Conservation (phyloP, 345 rosid genomes). For the Kandelia obovata region DNA sequence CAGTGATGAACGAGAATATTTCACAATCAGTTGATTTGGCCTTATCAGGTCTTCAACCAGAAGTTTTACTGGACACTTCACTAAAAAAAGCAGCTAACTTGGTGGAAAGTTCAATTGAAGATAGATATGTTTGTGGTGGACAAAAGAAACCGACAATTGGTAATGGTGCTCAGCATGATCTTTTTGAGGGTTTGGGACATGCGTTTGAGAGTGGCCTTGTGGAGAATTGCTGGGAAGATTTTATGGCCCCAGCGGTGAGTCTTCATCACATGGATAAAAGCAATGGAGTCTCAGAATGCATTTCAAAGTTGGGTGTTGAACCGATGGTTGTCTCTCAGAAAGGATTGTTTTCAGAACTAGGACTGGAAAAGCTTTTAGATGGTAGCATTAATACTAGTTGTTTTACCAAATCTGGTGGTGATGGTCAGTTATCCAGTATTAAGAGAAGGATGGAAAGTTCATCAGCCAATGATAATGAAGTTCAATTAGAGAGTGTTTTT, state of each 20-base stretch:
- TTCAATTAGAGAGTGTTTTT: slow-evolving; percentile 22
- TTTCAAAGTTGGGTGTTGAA: slow-evolving; percentile 29
- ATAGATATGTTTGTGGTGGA: slow-evolving; percentile 6
- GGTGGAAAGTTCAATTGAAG: slow-evolving; percentile 13
- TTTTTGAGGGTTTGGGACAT: slow-evolving; percentile 43
- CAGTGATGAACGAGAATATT: slow-evolving; percentile 18
- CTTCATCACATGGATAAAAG: slow-evolving; percentile 10
- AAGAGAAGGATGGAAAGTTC: slow-evolving; percentile 54
- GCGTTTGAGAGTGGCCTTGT: slow-evolving; percentile 19
- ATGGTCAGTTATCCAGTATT: slow-evolving; percentile 35
- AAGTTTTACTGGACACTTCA: slow-evolving; percentile 22
- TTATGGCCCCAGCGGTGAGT: slow-evolving; percentile 20
- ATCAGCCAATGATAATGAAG: slow-evolving; percentile 25
- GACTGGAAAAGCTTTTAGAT: slow-evolving; percentile 54
- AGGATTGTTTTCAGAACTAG: slow-evolving; percentile 78
- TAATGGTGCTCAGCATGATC: slow-evolving; percentile 41
- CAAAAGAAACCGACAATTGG: slow-evolving; percentile 23
- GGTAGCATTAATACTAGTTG: slow-evolving; percentile 35
- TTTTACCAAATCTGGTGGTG: slow-evolving; percentile 29
- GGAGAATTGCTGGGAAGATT: slow-evolving; percentile 32
- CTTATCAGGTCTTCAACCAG: slow-evolving; percentile 23
- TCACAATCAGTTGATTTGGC: slow-evolving; percentile 22
- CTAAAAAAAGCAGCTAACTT: slow-evolving; percentile 15
- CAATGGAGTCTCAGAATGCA: slow-evolving; percentile 29
- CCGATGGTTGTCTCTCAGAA: slow-evolving; percentile 33